Conservation (phyloP, 805 yeast species). For the Nakazawaea sp. region DNA sequence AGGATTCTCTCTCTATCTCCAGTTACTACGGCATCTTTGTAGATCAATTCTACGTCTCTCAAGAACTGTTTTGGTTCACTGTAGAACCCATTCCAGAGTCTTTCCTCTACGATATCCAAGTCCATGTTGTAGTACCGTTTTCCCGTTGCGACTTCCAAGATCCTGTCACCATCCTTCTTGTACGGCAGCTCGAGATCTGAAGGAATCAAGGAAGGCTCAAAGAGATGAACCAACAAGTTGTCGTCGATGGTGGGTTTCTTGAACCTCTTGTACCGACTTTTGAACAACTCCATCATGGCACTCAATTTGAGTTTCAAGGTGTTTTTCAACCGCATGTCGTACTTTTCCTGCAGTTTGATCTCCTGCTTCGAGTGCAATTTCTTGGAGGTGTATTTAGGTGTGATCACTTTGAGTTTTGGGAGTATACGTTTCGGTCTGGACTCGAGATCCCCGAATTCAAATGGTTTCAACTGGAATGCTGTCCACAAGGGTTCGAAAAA, state of each 20-base stretch:
- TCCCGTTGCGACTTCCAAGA: constrained; percentile 73
- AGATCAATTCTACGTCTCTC: constrained; percentile 78
- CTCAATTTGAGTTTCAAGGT: constrained; percentile 78
- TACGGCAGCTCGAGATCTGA: constrained; percentile 28
- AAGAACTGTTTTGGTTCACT: constrained; percentile 88
- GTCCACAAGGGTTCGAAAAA: constrained; percentile 50
- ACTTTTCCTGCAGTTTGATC: constrained; percentile 44
- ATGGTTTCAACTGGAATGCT: constrained; percentile 62
- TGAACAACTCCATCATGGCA: constrained; percentile 84
- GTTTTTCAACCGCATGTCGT: constrained; percentile 80
- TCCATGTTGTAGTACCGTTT: constrained; percentile 80
- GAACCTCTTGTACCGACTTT: constrained; percentile 80
- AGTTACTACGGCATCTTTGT: constrained; percentile 62
- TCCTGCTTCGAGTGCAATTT: constrained; percentile 31
- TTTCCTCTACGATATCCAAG: constrained; percentile 85
- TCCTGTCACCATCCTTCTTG: constrained; percentile 62
- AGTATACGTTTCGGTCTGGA: constrained; percentile 47
- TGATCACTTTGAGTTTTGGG: constrained; percentile 28
- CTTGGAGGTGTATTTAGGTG: neutral
- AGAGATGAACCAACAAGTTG: constrained; percentile 60
- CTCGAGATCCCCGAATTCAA: constrained; percentile 58
- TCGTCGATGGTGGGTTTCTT: constrained; percentile 89
- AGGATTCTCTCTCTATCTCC: constrained; percentile 80
- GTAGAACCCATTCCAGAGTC: constrained; percentile 95
- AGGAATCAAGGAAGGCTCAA: constrained; percentile 49